A percentile compares a stretch with the other conserved stretches of the same genome.
These are phyloP conservation scores for Silybum marianum DNA, from an alignment of 129 eudicot species.

Conservation along the genomic window DNA sequence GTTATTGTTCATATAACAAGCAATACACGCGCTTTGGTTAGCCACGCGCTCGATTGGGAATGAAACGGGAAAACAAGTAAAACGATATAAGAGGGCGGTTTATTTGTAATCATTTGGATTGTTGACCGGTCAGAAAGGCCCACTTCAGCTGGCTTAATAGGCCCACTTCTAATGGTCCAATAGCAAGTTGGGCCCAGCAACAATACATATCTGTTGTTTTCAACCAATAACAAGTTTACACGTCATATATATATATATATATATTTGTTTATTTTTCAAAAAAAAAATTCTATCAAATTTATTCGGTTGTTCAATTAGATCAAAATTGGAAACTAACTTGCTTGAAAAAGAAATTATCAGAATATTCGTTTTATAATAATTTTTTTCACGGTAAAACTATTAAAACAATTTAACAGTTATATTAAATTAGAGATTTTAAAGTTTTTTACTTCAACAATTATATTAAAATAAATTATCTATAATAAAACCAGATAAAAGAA, in stretches of 20 bases:
- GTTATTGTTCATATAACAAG: no score
- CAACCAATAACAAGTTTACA: neutral
- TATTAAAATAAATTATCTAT: no score
- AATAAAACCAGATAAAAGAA: no score
- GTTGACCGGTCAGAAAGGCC: slow-evolving; percentile 26
- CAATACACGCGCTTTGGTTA: neutral
- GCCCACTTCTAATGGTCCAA: slow-evolving; percentile 1
- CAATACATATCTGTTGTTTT: neutral
- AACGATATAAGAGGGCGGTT: neutral
- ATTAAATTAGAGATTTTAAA: no score
- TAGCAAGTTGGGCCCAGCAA: neutral
- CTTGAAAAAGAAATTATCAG: no score
- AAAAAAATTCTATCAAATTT: neutral
- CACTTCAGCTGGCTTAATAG: neutral
- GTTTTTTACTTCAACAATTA: no score
- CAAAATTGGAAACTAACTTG: neutral
- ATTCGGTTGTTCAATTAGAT: neutral
- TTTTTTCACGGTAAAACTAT: no score
- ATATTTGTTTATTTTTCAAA: neutral
- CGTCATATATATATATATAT: neutral
- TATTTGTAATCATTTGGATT: slow-evolving; percentile 25
- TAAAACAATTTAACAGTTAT: no score
- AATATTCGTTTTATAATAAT: no score
- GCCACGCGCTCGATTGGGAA: neutral
- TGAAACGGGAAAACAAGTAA: neutral